phyloP scores from a whole-genome alignment of 495 filamentous ascomycete species.

The Oidiodendron maius region DNA sequence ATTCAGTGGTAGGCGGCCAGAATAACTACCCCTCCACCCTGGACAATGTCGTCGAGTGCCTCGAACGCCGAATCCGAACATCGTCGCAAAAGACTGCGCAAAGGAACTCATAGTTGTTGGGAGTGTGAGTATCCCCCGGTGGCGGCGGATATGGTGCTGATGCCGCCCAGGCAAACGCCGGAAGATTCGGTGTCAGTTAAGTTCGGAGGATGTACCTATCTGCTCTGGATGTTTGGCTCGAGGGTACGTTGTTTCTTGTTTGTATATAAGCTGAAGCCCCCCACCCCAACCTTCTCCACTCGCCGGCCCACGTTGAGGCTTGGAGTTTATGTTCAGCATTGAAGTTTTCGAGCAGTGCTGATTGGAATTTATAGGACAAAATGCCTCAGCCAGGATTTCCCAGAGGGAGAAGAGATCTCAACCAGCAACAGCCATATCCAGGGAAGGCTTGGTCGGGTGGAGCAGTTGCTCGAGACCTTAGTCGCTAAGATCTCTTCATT shows the following conservation, averaged over 20 bases:
- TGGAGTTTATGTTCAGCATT: no score
- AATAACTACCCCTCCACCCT: no score
- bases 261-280: background rate
- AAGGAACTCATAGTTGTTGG: slow-evolving; percentile 50
- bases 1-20: no score
- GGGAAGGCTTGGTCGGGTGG: slow-evolving; percentile 40
- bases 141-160: background rate
- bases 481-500: slow-evolving; percentile 33
- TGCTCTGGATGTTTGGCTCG: slow-evolving; percentile 41
- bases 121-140: slow-evolving; percentile 50
- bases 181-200: slow-evolving; percentile 40
- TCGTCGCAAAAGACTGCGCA: slow-evolving; percentile 42
- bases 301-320: slow-evolving; percentile 22
- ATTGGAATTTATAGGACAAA: no score
- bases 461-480: slow-evolving; percentile 38
- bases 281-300: background rate
- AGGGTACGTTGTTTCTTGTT: background rate
- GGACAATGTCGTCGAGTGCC: no score
- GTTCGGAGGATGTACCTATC: slow-evolving; percentile 28
- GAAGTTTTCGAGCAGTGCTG: no score
- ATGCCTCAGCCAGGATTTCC: slow-evolving; percentile 46
- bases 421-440: slow-evolving; percentile 29
- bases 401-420: slow-evolving; percentile 31
- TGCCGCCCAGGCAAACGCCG: slow-evolving; percentile 33
- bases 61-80: no score